Conservation (phyloP, 1,284 basidiomycete species). For the Moesziomyces antarcticus region DNA sequence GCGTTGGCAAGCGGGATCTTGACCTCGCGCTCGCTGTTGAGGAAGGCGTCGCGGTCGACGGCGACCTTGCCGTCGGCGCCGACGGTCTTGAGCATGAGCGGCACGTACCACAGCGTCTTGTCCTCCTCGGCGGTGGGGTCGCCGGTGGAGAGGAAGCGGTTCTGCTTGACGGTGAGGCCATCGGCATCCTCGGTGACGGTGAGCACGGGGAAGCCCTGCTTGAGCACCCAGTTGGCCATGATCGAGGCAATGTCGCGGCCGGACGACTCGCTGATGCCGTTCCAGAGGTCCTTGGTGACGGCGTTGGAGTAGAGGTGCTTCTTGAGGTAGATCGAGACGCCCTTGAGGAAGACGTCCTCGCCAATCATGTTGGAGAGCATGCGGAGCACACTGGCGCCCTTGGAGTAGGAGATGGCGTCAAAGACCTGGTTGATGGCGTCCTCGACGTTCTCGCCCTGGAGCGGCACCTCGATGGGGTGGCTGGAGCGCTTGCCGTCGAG, state of each 20-base stretch:
- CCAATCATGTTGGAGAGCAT: constrained; percentile 86
- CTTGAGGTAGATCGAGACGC: constrained; percentile 86
- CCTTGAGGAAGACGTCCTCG: constrained; percentile 75
- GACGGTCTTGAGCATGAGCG: constrained; percentile 80
- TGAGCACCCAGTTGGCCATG: constrained; percentile 92
- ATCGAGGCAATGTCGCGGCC: constrained; percentile 81
- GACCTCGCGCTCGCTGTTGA: constrained; percentile 77
- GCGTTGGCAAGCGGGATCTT: constrained; percentile 75
- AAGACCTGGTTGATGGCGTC: constrained; percentile 66
- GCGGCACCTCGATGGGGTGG: constrained; percentile 91
- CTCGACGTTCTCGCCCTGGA: constrained; percentile 63
- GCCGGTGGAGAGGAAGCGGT: constrained; percentile 90
- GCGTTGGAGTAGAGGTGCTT: constrained; percentile 83
- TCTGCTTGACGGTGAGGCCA: constrained; percentile 76
- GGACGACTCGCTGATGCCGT: constrained; percentile 83
- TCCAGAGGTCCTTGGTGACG: constrained; percentile 88
- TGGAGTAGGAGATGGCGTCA: constrained; percentile 69
- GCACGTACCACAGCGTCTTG: constrained; percentile 88
- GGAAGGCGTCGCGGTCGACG: constrained; percentile 76
- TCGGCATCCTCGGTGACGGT: constrained; percentile 80
- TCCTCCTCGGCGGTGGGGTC: constrained; percentile 78
- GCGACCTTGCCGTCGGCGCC: constrained; percentile 73
- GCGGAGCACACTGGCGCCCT: constrained; percentile 77
- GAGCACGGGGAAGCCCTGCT: constrained; percentile 80
- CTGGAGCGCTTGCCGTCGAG: constrained; percentile 91